A percentile compares a stretch with the other conserved stretches of the same genome.
Conservation (phyloP, 164 flowering plant genomes). For the Buxus sempervirens region DNA sequence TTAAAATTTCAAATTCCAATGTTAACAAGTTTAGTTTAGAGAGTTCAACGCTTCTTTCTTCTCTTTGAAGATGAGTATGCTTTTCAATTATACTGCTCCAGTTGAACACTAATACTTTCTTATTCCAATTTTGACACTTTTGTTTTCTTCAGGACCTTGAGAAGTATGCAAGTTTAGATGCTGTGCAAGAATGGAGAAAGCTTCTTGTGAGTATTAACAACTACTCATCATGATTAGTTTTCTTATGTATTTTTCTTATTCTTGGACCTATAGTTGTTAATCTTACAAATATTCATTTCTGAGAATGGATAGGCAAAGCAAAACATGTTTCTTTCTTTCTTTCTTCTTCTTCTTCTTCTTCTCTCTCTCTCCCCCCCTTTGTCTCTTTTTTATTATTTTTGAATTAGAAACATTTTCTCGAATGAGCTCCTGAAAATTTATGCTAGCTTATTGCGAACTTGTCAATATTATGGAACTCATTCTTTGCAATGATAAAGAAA, state of each 20-base stretch:
- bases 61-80: too few species aligned
- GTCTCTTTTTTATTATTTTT: too few species aligned
- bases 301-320: not conserved
- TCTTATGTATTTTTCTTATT: not conserved
- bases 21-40: too few species aligned
- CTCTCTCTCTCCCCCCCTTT: not conserved
- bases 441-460: not conserved
- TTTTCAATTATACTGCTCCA: not conserved
- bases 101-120: not conserved
- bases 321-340: too few species aligned
- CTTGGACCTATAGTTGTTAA: not conserved
- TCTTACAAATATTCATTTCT: not conserved
- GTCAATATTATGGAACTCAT: too few species aligned
- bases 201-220: constrained; percentile 65
- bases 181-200: constrained; percentile 79
- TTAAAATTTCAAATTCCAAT: too few species aligned
- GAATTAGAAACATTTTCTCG: not conserved
- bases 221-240: not conserved
- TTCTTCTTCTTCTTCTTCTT: not conserved
- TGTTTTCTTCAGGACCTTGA: constrained; percentile 68
- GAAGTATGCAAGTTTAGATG: constrained; percentile 68
- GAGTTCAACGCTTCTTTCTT: too few species aligned
- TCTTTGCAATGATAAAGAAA: too few species aligned
- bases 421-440: not conserved
- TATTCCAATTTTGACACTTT: not conserved